These are phyloP conservation scores for Solanum piurae DNA, from an alignment of 257 asterid species.

Conservation along the genomic window DNA sequence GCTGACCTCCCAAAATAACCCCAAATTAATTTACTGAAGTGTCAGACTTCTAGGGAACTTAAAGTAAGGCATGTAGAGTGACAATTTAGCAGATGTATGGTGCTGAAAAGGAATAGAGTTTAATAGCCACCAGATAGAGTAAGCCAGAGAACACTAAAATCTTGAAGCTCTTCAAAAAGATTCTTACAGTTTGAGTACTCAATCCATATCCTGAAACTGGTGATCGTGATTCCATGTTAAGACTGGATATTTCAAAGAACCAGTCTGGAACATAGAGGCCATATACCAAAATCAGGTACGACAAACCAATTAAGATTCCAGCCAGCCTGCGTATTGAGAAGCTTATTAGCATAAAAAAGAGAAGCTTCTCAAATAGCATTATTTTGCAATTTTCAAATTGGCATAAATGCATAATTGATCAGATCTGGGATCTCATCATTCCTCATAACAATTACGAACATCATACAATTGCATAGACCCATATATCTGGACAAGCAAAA, in stretches of 20 bases:
- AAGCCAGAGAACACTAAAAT: background rate
- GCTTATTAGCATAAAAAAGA: conserved; percentile 4
- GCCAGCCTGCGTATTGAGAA: conserved; percentile 39
- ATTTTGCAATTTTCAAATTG: background rate
- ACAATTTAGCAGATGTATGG: background rate
- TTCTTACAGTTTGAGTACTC: conserved; percentile 46
- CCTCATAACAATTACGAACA: background rate
- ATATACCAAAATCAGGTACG: conserved; percentile 56
- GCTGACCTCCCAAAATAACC: background rate
- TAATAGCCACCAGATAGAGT: background rate
- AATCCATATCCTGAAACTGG: conserved; percentile 24
- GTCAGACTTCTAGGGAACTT: background rate
- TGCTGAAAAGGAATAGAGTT: background rate
- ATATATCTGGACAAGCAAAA: background rate
- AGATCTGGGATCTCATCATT: background rate
- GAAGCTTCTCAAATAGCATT: background rate
- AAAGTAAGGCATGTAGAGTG: background rate
- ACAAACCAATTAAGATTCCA: conserved; percentile 35
- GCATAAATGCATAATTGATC: background rate
- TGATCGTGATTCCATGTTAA: conserved; percentile 18
- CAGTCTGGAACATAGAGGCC: conserved; percentile 73
- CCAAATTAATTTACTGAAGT: background rate
- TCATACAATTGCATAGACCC: background rate
- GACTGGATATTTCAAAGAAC: conserved; percentile 45
- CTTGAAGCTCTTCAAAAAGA: background rate